Conservation (phyloP, 139 green algal species). For the Micromonas commoda region DNA sequence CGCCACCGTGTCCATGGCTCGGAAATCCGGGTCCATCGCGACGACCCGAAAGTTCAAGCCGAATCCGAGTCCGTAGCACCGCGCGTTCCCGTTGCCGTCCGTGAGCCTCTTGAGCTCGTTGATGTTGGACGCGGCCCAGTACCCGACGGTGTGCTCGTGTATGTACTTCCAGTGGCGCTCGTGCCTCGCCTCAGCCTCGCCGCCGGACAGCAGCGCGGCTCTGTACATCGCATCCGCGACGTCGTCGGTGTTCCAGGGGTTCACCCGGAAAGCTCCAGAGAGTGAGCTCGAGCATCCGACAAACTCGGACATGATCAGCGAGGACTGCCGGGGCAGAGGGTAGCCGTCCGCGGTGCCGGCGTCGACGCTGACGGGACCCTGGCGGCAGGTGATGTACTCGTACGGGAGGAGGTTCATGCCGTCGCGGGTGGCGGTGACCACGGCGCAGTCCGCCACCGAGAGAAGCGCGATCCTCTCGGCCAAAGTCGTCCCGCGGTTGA, state of each 20-base stretch:
- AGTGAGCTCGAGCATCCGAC: constrained; percentile 92
- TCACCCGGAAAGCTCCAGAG: constrained; percentile 88
- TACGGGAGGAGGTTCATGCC: constrained; percentile 98
- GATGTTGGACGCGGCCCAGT: constrained; percentile 82
- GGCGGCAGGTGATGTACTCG: constrained; percentile 94
- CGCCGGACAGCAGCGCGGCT: constrained; percentile 56
- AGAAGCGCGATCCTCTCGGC: constrained; percentile 92
- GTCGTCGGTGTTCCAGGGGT: constrained; percentile 87
- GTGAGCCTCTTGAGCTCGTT: constrained; percentile 52
- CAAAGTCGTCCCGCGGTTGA: constrained; percentile 81
- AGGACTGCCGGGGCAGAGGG: constrained; percentile 41
- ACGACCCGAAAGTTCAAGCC: constrained; percentile 95
- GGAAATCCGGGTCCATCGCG: constrained; percentile 86
- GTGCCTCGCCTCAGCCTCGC: constrained; percentile 75
- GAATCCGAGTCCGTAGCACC: constrained; percentile 93
- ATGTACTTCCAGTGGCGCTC: constrained; percentile 98
- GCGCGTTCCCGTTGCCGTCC: constrained; percentile 65
- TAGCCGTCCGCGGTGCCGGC: constrained; percentile 4
- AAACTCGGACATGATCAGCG: constrained; percentile 94
- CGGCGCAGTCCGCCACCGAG: constrained; percentile 64
- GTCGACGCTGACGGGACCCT: constrained; percentile 47
- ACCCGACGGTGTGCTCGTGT: constrained; percentile 80
- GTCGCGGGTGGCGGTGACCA: constrained; percentile 88
- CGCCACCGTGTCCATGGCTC: constrained; percentile 61
- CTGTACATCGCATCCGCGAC: constrained; percentile 84